Evolutionary conservation across 2,329 filamentous ascomycete species (phyloP).

Genomic region (Macrophomina pseudophaseolina): DNA sequence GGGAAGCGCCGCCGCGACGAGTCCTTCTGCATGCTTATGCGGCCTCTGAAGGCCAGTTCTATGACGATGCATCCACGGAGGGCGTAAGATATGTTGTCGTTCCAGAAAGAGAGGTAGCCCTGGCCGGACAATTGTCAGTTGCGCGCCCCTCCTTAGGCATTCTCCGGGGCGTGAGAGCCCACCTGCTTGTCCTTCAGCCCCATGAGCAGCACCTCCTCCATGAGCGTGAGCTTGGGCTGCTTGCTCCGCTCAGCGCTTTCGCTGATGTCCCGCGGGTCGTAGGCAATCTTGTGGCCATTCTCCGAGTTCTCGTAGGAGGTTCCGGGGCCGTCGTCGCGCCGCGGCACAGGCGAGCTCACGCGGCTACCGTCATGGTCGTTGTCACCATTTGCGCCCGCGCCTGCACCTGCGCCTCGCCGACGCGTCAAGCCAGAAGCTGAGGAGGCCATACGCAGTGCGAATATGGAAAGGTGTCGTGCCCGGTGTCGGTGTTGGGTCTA

Average conservation of each 20-base stretch:
- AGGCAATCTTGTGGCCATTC: conserved; percentile 98
- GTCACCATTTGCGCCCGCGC: conserved; percentile 64
- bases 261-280: conserved; percentile 94
- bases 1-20: conserved; percentile 89
- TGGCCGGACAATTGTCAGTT: conserved; percentile 45
- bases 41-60: conserved; percentile 92
- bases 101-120: conserved; percentile 99
- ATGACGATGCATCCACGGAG: conserved; percentile 97
- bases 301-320: conserved; percentile 90
- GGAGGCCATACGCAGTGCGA: conserved; percentile 60
- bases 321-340: conserved; percentile 64
- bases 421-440: conserved; percentile 75
- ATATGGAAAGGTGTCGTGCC: conserved; percentile 22
- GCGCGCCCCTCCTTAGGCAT: conserved; percentile 20
- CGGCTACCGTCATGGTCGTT: conserved; percentile 65
- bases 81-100: conserved; percentile 99
- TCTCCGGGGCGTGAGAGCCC: conserved; percentile 39
- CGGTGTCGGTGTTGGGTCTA: conserved; percentile 26
- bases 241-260: conserved; percentile 96
- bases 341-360: conserved; percentile 68
- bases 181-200: conserved; percentile 99
- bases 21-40: conserved; percentile 98
- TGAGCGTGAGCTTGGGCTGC: conserved; percentile 96
- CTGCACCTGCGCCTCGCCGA: conserved; percentile 68
- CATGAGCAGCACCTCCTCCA: conserved; percentile 96